These are phyloP conservation scores for Citropsis articulata DNA, from an alignment of 345 rosid genomes.

Conservation along the genomic window DNA sequence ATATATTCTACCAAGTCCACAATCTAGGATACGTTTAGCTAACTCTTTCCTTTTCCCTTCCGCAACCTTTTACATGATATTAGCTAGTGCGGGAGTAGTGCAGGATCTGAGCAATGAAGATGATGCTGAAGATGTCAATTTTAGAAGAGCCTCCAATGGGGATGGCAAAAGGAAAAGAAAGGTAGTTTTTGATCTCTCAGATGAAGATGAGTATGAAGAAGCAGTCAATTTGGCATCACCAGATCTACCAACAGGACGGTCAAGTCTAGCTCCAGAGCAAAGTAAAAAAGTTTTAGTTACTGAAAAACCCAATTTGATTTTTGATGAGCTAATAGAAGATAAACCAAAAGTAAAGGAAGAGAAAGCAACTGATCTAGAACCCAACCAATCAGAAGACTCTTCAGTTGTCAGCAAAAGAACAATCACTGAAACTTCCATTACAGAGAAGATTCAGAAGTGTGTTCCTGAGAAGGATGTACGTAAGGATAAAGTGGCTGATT, in stretches of 20 bases:
- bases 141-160: conserved; percentile 42
- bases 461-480: conserved; percentile 27
- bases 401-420: conserved; percentile 26
- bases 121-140: conserved; percentile 46
- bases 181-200: conserved; percentile 75
- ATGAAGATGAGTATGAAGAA: conserved; percentile 77
- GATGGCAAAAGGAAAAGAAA: conserved; percentile 64
- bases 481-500: conserved; percentile 25
- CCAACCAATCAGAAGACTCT: conserved; percentile 30
- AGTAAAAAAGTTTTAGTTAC: conserved; percentile 23
- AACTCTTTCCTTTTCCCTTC: conserved; percentile 3
- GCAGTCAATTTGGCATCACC: conserved; percentile 72
- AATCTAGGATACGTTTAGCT: not conserved
- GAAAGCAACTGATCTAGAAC: conserved; percentile 24
- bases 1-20: not conserved
- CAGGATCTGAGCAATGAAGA: conserved; percentile 49
- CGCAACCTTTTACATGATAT: conserved; percentile 14
- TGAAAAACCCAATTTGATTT: conserved; percentile 24
- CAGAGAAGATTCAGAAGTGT: conserved; percentile 29
- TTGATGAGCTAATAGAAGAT: conserved; percentile 23
- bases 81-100: conserved; percentile 50
- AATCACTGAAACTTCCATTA: conserved; percentile 18
- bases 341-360: conserved; percentile 37
- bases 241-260: conserved; percentile 40
- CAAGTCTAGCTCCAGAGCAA: conserved; percentile 26